Conservation (phyloP, 108 stramenopile species). For the Nannochloropsis oceanica region DNA sequence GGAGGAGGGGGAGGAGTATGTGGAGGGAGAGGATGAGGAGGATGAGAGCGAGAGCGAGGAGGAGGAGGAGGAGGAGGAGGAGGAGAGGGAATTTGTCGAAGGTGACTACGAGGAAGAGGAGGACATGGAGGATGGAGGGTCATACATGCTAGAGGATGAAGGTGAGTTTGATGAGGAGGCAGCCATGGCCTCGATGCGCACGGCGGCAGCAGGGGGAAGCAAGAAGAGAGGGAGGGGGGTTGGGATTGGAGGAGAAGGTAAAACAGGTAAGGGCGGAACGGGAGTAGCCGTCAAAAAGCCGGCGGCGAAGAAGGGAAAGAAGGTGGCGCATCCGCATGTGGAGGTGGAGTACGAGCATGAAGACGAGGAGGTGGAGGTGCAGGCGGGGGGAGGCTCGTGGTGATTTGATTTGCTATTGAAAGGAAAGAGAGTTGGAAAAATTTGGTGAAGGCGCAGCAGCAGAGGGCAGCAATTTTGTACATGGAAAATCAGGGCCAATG, state of each 20-base stretch:
- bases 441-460: no score
- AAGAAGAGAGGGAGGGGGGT: neutral
- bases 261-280: neutral
- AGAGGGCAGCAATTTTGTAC: no score
- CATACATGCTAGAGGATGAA: constrained; percentile 23
- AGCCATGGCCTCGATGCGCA: constrained; percentile 18
- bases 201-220: neutral
- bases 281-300: neutral
- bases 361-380: constrained; percentile 3
- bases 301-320: neutral
- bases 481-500: no score
- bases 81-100: constrained; percentile 29
- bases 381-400: neutral
- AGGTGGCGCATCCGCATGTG: constrained; percentile 25
- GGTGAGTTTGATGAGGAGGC: constrained; percentile 15
- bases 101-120: constrained; percentile 45
- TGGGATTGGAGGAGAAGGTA: neutral
- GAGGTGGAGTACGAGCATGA: constrained; percentile 42
- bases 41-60: constrained; percentile 13
- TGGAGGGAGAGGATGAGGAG: constrained; percentile 30
- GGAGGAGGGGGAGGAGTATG: constrained; percentile 33
- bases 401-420: no score
- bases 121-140: constrained; percentile 40
- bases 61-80: no score
- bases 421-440: neutral